Percentiles rank a stretch among this genome's conserved stretches.
These are phyloP conservation scores for Yamadazyma buinensis DNA, from an alignment of 1,139 yeast genomes.

Conservation along the genomic window DNA sequence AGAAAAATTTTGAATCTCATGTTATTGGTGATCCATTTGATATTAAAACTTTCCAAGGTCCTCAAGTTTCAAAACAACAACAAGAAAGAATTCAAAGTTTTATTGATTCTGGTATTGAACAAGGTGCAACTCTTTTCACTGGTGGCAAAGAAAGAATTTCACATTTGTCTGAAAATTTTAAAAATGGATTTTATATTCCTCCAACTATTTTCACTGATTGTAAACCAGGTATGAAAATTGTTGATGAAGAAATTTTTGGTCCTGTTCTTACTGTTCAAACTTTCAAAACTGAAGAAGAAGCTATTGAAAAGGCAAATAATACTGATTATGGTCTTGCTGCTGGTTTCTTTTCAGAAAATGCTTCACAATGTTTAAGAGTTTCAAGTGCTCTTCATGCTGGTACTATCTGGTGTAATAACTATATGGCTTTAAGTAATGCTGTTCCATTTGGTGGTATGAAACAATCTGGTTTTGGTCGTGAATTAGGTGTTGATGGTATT, in stretches of 20 bases:
- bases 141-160: constrained; percentile 38
- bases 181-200: constrained; percentile 46
- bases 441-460: constrained; percentile 80
- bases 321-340: constrained; percentile 62
- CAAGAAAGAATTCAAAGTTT: constrained; percentile 53
- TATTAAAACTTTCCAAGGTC: constrained; percentile 64
- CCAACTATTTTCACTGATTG: constrained; percentile 57
- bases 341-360: constrained; percentile 68
- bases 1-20: constrained; percentile 38
- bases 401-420: constrained; percentile 58
- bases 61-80: constrained; percentile 69
- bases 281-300: constrained; percentile 52
- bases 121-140: constrained; percentile 49
- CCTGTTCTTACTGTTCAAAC: constrained; percentile 55
- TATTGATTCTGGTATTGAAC: constrained; percentile 49
- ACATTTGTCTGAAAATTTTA: constrained; percentile 49
- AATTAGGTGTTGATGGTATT: constrained; percentile 80
- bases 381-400: constrained; percentile 48
- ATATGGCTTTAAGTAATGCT: constrained; percentile 70
- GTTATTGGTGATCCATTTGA: constrained; percentile 58
- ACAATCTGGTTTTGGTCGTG: constrained; percentile 84
- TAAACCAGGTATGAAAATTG: constrained; percentile 48
- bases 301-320: constrained; percentile 45
- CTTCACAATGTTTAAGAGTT: constrained; percentile 41
- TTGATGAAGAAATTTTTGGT: constrained; percentile 58